These are phyloP conservation scores for Volutella citrinella DNA, from an alignment of 2,329 filamentous ascomycete species.

Conservation along the genomic window DNA sequence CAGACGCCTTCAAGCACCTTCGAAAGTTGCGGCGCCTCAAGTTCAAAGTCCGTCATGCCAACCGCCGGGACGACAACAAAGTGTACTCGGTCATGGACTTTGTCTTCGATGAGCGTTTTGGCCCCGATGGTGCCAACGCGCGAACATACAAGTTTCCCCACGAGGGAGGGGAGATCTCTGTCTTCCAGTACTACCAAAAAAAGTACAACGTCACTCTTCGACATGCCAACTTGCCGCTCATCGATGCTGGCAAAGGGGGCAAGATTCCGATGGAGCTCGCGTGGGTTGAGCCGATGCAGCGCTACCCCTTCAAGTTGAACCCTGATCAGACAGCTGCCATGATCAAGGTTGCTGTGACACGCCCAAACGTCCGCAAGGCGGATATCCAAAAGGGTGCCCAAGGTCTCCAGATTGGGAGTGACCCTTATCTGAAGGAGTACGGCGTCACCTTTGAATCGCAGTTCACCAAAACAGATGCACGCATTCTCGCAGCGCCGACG, in stretches of 20 bases:
- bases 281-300: slow-evolving; percentile 50
- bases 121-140: slow-evolving; percentile 44
- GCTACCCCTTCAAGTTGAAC: slow-evolving; percentile 61
- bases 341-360: slow-evolving; percentile 90
- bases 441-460: slow-evolving; percentile 65
- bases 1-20: slow-evolving; percentile 53
- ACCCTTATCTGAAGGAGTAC: slow-evolving; percentile 70
- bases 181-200: slow-evolving; percentile 55
- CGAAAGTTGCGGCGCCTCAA: slow-evolving; percentile 52
- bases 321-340: slow-evolving; percentile 70
- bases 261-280: slow-evolving; percentile 63
- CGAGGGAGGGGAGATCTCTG: slow-evolving; percentile 42
- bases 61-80: slow-evolving; percentile 43
- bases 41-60: slow-evolving; percentile 52
- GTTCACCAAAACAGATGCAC: slow-evolving; percentile 67
- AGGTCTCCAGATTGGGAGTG: slow-evolving; percentile 66
- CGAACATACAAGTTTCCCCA: slow-evolving; percentile 54
- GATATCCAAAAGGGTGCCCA: slow-evolving; percentile 56
- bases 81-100: slow-evolving; percentile 52
- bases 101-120: slow-evolving; percentile 42
- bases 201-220: slow-evolving; percentile 51
- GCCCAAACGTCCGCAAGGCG: slow-evolving; percentile 63
- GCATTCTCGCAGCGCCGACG: slow-evolving; percentile 66
- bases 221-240: slow-evolving; percentile 50
- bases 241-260: slow-evolving; percentile 53